phyloP scores from a whole-genome alignment of 2,329 filamentous ascomycete species.

The Ceratocystis variospora region DNA sequence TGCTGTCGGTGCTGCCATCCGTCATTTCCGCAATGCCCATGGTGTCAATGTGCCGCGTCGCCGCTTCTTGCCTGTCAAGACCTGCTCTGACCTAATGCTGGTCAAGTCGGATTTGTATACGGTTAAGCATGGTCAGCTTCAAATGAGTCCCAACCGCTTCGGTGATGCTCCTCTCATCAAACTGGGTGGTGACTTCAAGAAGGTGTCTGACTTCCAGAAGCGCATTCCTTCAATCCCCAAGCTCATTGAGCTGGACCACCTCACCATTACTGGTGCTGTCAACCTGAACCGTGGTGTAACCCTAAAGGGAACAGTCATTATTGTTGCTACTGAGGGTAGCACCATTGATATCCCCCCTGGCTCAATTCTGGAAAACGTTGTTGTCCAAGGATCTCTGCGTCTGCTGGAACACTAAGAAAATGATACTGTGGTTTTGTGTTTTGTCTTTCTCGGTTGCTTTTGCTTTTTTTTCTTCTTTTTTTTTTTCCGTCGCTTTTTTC shows the following conservation, averaged over 20 bases:
- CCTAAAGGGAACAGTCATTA: slow-evolving; percentile 96
- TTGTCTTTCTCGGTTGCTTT: neutral
- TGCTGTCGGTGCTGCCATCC: slow-evolving; percentile 93
- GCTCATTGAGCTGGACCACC: slow-evolving; percentile 82
- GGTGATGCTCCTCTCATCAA: slow-evolving; percentile 96
- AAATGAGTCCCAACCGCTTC: slow-evolving; percentile 93
- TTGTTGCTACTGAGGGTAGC: slow-evolving; percentile 92
- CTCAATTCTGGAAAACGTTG: slow-evolving; percentile 95
- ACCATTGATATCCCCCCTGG: slow-evolving; percentile 96
- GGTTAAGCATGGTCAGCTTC: slow-evolving; percentile 92
- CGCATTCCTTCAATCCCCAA: slow-evolving; percentile 77
- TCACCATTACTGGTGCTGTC: slow-evolving; percentile 94
- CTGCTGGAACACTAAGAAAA: slow-evolving; percentile 47
- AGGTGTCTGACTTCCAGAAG: slow-evolving; percentile 93
- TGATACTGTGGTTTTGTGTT: neutral
- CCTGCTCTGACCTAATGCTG: slow-evolving; percentile 96
- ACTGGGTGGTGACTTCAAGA: slow-evolving; percentile 98
- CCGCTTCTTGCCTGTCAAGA: slow-evolving; percentile 99
- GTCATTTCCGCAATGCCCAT: slow-evolving; percentile 96
- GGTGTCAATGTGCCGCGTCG: slow-evolving; percentile 96
- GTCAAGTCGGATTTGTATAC: slow-evolving; percentile 99
- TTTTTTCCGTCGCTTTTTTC: neutral
- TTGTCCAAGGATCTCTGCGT: slow-evolving; percentile 90
- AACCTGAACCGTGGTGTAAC: slow-evolving; percentile 93
- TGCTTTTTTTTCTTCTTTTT: neutral